Evolutionary conservation across 2,329 filamentous ascomycete genomes (phyloP).

Genomic region (Lizonia empirigonia): DNA sequence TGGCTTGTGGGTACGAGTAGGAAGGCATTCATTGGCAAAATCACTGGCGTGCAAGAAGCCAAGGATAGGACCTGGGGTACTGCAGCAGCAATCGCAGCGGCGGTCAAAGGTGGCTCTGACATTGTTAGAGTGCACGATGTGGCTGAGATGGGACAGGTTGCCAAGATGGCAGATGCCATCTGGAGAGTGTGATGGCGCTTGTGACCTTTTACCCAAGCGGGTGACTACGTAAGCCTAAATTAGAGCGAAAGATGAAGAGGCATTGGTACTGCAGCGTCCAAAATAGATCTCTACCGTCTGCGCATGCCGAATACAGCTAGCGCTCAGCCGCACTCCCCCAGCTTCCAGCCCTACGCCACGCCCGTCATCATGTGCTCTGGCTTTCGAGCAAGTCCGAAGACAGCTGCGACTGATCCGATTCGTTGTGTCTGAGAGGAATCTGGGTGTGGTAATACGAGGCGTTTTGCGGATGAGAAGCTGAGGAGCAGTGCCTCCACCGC

Average conservation of each 20-base stretch:
- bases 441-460: background rate
- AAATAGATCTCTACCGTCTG: slow-evolving; percentile 9
- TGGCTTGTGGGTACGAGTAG: slow-evolving; percentile 90
- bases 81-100: slow-evolving; percentile 83
- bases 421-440: background rate
- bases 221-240: background rate
- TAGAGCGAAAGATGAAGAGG: background rate
- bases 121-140: slow-evolving; percentile 93
- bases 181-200: slow-evolving; percentile 60
- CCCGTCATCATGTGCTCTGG: background rate
- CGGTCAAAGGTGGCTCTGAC: slow-evolving; percentile 85
- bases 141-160: slow-evolving; percentile 81
- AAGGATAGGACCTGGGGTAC: slow-evolving; percentile 81
- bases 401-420: background rate
- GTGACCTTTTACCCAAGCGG: background rate
- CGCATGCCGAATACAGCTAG: background rate
- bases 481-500: slow-evolving; percentile 4
- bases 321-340: slow-evolving; percentile 4
- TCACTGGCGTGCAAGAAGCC: slow-evolving; percentile 76
- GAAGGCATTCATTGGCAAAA: slow-evolving; percentile 83
- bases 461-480: background rate
- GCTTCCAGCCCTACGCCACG: background rate
- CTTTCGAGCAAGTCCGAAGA: background rate
- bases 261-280: background rate
- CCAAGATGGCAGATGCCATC: slow-evolving; percentile 90